Base-by-base conservation (phyloP, 345 rosid species). In the Noccaea caerulescens region DNA sequence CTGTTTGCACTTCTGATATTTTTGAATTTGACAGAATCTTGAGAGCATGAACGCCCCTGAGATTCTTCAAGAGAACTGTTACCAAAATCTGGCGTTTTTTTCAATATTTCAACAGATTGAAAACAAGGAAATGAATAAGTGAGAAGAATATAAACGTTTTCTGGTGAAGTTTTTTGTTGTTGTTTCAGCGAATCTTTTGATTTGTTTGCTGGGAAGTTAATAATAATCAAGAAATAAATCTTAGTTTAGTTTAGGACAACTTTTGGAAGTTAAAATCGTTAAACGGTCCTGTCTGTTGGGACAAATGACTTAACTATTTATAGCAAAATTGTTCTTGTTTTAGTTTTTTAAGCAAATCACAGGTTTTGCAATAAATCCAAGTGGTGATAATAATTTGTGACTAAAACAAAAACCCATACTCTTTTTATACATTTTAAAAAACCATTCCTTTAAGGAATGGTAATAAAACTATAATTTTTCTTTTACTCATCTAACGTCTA, bases 1-100 rank as follows among this genome's bases (percentile, higher is more conserved):
- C 73, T 1, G 16, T 9, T 37, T 4, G 38, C 6, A 69, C 3
- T 27, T 69, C 73, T 38, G 20, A 13, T 58, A 69, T 69, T 57
- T 69, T 58, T 58, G 0, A 23, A 38, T 55, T 13, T 55, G 7
- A 18, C 46, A 23, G 23, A 56, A 18, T 49, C 12, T 36, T 0
- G n/a, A 1, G 58, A 7, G 50, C 68, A 18, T 18, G 18, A 39
- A 39, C 12, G 9, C 44, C 13, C 10, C 36, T 43, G 10, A 7
- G 12, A 44, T 43, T 18, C 54, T 43, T 11, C 45, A 33, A 43
- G 53, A 37, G 10, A 32, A 7, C 14, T 30, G 16, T 10, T 53
- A 7, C 2, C 34, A 64, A 49, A 36, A 0, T 16, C 1, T 44
- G 20, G 51, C 25, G 7, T 49, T 11, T 46, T 8, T 11, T 16